phyloP scores from a whole-genome alignment of 192 early-diverging fungal genomes.

The Entophlyctis helioformis region DNA sequence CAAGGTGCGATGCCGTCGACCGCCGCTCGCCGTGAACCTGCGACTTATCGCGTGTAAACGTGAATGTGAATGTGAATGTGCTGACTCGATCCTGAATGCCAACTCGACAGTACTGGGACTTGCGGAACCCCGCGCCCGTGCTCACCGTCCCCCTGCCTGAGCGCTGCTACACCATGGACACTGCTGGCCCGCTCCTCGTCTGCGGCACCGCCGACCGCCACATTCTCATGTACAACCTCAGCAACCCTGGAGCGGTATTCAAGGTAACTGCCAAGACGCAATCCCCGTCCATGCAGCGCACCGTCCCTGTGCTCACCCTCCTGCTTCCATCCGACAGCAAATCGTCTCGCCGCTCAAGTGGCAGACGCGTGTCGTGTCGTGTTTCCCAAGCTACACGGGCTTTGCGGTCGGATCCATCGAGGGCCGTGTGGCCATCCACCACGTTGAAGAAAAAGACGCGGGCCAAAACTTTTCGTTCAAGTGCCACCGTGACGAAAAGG shows the following conservation, averaged over 20 bases:
- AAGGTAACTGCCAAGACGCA: conserved; percentile 53
- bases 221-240: conserved; percentile 66
- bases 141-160: conserved; percentile 68
- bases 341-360: conserved; percentile 62
- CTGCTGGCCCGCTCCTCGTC: conserved; percentile 64
- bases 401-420: conserved; percentile 91
- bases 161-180: conserved; percentile 85
- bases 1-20: conserved; percentile 28
- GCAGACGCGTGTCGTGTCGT: conserved; percentile 73
- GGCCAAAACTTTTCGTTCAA: conserved; percentile 67
- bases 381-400: conserved; percentile 65
- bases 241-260: conserved; percentile 60
- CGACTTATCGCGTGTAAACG: too few relatives aligned
- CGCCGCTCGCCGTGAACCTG: too few relatives aligned
- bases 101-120: conserved; percentile 82
- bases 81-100: not conserved
- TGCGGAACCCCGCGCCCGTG: conserved; percentile 63
- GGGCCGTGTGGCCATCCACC: conserved; percentile 87
- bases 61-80: not conserved
- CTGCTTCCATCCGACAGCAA: conserved; percentile 1
- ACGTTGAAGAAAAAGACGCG: conserved; percentile 69
- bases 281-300: too few relatives aligned
- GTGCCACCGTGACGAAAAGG: conserved; percentile 73
- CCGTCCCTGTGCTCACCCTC: not conserved
- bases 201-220: conserved; percentile 88